Base-by-base conservation (phyloP, 2,329 filamentous ascomycete genomes). In the Fusarium sp. region DNA sequence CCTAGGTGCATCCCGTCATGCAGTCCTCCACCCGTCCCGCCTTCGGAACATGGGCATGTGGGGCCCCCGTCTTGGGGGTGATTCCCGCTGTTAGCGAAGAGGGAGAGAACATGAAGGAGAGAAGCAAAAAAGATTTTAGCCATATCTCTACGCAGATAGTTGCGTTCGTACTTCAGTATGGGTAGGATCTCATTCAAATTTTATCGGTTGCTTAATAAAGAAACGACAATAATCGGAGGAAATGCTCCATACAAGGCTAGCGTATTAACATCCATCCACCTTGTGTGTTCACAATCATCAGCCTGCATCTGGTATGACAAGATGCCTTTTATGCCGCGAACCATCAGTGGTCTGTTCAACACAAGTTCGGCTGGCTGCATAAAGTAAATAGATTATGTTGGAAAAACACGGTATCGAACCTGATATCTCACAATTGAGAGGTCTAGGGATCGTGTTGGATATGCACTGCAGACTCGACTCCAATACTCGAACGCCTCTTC, bases 311-410 rank as follows among this genome's bases (percentile, higher is more conserved):
- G 41, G 47, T 66, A 45, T 45, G 61, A 71, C 48, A 66, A 66
- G 55, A 67, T 42, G 42, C 28, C 31, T 47, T 47, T 41, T 47
- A 54, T 55, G 38, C 33, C 39, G 17, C 33, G 38, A 72, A 42
- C 33, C 39, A 57, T 31, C 35, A 54, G 47, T 59, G 39, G 52
- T 22, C 55, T 22, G 35, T 47, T 35, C 15, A 33, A 35, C 47
- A 58, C 24, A 71, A 55, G 35, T 39, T 45, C 71, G 70, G 61
- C 59, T 56, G 36, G 52, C 57, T 72, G 66, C 70, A 74, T 71
- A 39, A 49, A 63, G 48, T 39, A 45, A 45, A 67, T 61, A 56
- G 42, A 31, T 41, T 26, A 54, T 45, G 44, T 42, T 33, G 54
- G 41, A 54, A 47, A 38, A 47, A 20, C 35, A 44, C 38, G 54